Evolutionary conservation across 192 early-diverging fungal genomes (phyloP).

Genomic region (Backusella tuberculispora): DNA sequence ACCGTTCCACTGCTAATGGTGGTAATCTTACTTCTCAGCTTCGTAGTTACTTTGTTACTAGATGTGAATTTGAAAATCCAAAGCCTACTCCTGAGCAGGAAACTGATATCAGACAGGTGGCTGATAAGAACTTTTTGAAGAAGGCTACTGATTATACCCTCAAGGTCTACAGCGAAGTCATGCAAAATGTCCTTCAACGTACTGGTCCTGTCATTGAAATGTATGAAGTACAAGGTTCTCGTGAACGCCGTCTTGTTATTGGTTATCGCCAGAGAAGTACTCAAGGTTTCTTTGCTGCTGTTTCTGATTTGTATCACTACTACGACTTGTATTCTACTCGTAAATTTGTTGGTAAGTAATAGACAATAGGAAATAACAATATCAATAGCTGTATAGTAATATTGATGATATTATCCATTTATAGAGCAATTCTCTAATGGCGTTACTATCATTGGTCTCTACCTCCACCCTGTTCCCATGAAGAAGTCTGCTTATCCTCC

Average conservation of each 20-base stretch:
- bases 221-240: conserved; percentile 83
- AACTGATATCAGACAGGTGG: conserved; percentile 80
- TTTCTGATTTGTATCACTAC: conserved; percentile 98
- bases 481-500: conserved; percentile 78
- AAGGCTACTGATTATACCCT: conserved; percentile 93
- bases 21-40: conserved; percentile 84
- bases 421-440: conserved; percentile 98
- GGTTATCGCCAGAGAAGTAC: conserved; percentile 91
- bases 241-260: conserved; percentile 92
- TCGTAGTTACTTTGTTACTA: conserved; percentile 93
- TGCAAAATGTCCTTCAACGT: conserved; percentile 81
- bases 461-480: conserved; percentile 84
- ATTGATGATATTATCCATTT: not conserved
- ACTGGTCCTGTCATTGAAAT: conserved; percentile 94
- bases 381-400: not conserved
- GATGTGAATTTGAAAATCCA: conserved; percentile 89
- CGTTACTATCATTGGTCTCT: conserved; percentile 92
- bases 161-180: conserved; percentile 85
- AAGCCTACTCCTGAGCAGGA: conserved; percentile 71
- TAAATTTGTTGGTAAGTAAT: conserved; percentile 85
- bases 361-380: not conserved
- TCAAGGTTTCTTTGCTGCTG: conserved; percentile 88
- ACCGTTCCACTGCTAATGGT: conserved; percentile 72
- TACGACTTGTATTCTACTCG: conserved; percentile 94
- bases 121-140: conserved; percentile 92